These are phyloP conservation scores for Zelopaecilomyces penicillatus DNA, from an alignment of 2,329 filamentous ascomycete species.

Conservation along the genomic window DNA sequence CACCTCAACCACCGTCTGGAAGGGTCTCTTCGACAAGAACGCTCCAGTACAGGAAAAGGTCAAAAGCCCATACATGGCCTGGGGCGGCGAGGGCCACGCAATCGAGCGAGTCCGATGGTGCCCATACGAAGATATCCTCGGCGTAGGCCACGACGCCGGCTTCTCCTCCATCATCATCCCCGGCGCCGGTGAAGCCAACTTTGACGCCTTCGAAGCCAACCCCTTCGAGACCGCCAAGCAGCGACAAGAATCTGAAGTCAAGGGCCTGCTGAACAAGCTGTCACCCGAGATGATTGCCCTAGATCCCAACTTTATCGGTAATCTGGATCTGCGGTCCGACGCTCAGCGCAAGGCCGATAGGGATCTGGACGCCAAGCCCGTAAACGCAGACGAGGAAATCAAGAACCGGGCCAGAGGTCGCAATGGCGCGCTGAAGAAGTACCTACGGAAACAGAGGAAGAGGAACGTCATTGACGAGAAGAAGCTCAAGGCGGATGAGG, in stretches of 20 bases:
- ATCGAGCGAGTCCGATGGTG: slow-evolving; percentile 85
- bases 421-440: slow-evolving; percentile 81
- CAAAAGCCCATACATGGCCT: slow-evolving; percentile 83
- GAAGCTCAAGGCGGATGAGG: slow-evolving; percentile 74
- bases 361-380: slow-evolving; percentile 64
- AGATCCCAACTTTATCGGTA: slow-evolving; percentile 85
- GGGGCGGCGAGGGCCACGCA: slow-evolving; percentile 76
- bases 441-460: slow-evolving; percentile 82
- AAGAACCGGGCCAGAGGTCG: slow-evolving; percentile 77
- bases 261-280: slow-evolving; percentile 83
- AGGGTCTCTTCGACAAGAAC: slow-evolving; percentile 74
- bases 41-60: slow-evolving; percentile 66
- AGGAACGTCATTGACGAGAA: slow-evolving; percentile 97
- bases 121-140: slow-evolving; percentile 88
- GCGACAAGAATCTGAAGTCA: slow-evolving; percentile 86
- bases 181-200: slow-evolving; percentile 94
- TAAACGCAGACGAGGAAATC: slow-evolving; percentile 51
- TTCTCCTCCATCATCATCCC: slow-evolving; percentile 88
- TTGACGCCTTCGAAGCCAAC: slow-evolving; percentile 86
- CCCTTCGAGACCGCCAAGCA: slow-evolving; percentile 92
- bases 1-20: slow-evolving; percentile 84
- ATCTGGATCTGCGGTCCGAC: slow-evolving; percentile 72
- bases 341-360: slow-evolving; percentile 68
- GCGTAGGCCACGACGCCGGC: slow-evolving; percentile 73
- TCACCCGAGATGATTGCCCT: slow-evolving; percentile 95